Base-by-base conservation (phyloP, 1,284 basidiomycete species). In the Naganishia cerealis region DNA sequence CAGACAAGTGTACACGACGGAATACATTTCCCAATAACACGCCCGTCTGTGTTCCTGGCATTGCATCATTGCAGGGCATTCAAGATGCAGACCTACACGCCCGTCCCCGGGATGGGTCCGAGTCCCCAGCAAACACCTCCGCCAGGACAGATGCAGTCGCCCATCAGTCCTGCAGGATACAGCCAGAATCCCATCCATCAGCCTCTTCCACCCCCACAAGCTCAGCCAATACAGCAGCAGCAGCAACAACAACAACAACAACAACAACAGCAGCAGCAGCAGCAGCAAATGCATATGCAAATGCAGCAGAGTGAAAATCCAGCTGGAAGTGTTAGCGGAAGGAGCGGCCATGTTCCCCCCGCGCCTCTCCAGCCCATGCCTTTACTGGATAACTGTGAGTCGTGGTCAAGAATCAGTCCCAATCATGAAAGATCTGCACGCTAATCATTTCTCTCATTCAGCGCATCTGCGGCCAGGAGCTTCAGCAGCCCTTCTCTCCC, bases 381-480 rank as follows among this genome's bases (percentile, higher is more conserved):
- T 26, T 65, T 81, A 21, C 72, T 81, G 48, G 80, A 81, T 72
- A 79, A 81, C 67, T 80, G 80, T 80, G 67, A 75, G 79, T 78
- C 5, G 2, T 9, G 12, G 24, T 57, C 26, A 33, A 33, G 29
- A 2, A 33, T 33, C 29, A 3, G 29, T 33, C 29, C 29, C 29
- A 53, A 43, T 21, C 40, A 7, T 21, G 26, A 16, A 4, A 42
- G 26, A 16, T 18, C 48, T 38, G n/a, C 39, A 15, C 26, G 40
- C 52, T 43, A 18, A 46, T 36, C 15, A 46, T 56, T 66, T 66
- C 18, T 68, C 68, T 15, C 18, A 46, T 21, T 1, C 59, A 80
- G 80, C 93, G 52, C 95, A 99, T 81, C 87, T 99, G 52, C 87
- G 89, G 46, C 94, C 94, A 21, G 96, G 96, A 56, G 90, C 90